These are phyloP conservation scores for Tephrocybe rancida DNA, from an alignment of 768 basidiomycete species.

Conservation along the genomic window DNA sequence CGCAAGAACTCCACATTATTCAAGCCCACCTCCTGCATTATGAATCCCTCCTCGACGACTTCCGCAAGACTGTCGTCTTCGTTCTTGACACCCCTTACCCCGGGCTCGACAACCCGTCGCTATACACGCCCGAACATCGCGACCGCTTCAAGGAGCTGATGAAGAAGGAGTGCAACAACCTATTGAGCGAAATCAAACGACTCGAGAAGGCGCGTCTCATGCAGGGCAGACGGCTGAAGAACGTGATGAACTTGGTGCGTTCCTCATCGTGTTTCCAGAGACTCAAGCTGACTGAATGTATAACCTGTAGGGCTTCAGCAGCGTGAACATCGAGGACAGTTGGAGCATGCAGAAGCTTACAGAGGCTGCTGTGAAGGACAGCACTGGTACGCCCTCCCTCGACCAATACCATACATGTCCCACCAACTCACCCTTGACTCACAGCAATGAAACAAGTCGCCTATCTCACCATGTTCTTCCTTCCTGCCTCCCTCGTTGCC, in stretches of 20 bases:
- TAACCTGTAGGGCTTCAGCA: slow-evolving; percentile 42
- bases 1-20: slow-evolving; percentile 55
- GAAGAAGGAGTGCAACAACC: slow-evolving; percentile 45
- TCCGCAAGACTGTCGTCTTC: slow-evolving; percentile 52
- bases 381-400: slow-evolving; percentile 32
- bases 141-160: slow-evolving; percentile 27
- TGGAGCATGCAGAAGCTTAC: slow-evolving; percentile 41
- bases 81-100: slow-evolving; percentile 51
- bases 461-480: slow-evolving; percentile 63
- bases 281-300: neutral
- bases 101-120: slow-evolving; percentile 30
- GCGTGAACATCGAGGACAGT: slow-evolving; percentile 52
- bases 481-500: slow-evolving; percentile 54
- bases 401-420: neutral
- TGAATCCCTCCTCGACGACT: slow-evolving; percentile 53
- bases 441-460: slow-evolving; percentile 56
- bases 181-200: slow-evolving; percentile 52
- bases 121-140: slow-evolving; percentile 14
- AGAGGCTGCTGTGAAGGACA: slow-evolving; percentile 41
- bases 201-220: slow-evolving; percentile 42
- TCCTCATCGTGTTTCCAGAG: neutral
- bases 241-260: slow-evolving; percentile 51
- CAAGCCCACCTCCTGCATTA: slow-evolving; percentile 63
- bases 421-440: neutral
- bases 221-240: slow-evolving; percentile 48